Percentiles rank a stretch among this genome's conserved stretches.
These are phyloP conservation scores for Zymoseptoria brevis DNA, from an alignment of 2,329 filamentous ascomycete genomes.

Conservation along the genomic window DNA sequence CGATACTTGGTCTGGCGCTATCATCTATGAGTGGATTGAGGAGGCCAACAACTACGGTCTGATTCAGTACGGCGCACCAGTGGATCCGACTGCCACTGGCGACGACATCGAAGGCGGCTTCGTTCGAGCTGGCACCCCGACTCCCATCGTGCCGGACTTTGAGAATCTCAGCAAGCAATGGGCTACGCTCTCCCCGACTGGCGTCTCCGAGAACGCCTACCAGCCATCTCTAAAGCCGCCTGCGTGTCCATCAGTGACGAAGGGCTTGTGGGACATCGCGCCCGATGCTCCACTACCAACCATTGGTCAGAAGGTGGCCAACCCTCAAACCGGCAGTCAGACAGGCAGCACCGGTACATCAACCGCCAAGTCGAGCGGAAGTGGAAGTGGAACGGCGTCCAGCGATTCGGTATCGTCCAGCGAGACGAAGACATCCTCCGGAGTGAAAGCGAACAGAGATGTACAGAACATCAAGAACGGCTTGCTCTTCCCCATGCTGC, in stretches of 20 bases:
- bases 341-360: slow-evolving; percentile 2
- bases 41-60: slow-evolving; percentile 78
- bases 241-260: slow-evolving; percentile 61
- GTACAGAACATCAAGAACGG: background rate
- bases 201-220: slow-evolving; percentile 60
- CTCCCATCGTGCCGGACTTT: slow-evolving; percentile 67
- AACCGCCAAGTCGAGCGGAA: background rate
- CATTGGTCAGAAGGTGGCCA: slow-evolving; percentile 40
- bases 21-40: slow-evolving; percentile 85
- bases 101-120: slow-evolving; percentile 55
- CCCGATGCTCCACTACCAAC: slow-evolving; percentile 63
- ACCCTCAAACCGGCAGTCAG: slow-evolving; percentile 4
- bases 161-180: slow-evolving; percentile 68
- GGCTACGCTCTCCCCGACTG: slow-evolving; percentile 62
- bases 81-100: slow-evolving; percentile 36
- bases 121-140: slow-evolving; percentile 64
- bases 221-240: slow-evolving; percentile 53
- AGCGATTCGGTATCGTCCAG: background rate
- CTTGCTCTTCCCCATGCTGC: background rate
- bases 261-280: slow-evolving; percentile 63
- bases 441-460: background rate
- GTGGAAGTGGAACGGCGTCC: background rate
- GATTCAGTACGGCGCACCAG: slow-evolving; percentile 61
- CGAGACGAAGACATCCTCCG: background rate
- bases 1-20: slow-evolving; percentile 62